A percentile compares a stretch with the other conserved stretches of the same genome.
Conservation (phyloP, 352 stramenopile genomes). For the Phytopythium oedochilum region DNA sequence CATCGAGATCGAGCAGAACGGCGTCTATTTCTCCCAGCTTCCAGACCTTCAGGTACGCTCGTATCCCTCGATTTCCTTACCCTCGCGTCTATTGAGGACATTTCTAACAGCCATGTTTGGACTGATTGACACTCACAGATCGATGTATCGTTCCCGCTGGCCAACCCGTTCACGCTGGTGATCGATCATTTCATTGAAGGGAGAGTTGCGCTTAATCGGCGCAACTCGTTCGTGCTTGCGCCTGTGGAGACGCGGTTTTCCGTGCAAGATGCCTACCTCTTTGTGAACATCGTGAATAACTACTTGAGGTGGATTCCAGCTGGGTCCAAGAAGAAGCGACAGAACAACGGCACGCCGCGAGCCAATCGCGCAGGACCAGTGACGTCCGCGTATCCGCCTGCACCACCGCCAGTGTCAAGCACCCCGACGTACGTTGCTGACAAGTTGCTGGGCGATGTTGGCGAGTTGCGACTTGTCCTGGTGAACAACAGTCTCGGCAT, state of each 20-base stretch:
- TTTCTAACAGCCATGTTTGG: background rate
- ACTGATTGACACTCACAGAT: constrained; percentile 31
- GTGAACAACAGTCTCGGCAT: constrained; percentile 89
- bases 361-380: constrained; percentile 3
- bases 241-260: constrained; percentile 84
- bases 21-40: constrained; percentile 83
- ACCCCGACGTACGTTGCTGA: constrained; percentile 47
- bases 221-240: constrained; percentile 77
- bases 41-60: constrained; percentile 69
- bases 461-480: constrained; percentile 75
- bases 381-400: background rate
- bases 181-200: constrained; percentile 81
- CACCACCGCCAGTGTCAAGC: background rate
- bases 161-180: constrained; percentile 79
- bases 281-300: constrained; percentile 84
- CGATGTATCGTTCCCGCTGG: constrained; percentile 77
- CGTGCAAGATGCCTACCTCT: constrained; percentile 80
- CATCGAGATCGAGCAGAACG: constrained; percentile 72
- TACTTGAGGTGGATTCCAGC: constrained; percentile 56
- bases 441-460: constrained; percentile 82
- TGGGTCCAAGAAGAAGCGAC: background rate
- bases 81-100: background rate
- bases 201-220: constrained; percentile 32
- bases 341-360: constrained; percentile 3
- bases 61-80: background rate